A percentile compares a stretch with the other conserved stretches of the same genome.
Conservation (phyloP, 352 stramenopile genomes). For the Phytophthora tentaculata region DNA sequence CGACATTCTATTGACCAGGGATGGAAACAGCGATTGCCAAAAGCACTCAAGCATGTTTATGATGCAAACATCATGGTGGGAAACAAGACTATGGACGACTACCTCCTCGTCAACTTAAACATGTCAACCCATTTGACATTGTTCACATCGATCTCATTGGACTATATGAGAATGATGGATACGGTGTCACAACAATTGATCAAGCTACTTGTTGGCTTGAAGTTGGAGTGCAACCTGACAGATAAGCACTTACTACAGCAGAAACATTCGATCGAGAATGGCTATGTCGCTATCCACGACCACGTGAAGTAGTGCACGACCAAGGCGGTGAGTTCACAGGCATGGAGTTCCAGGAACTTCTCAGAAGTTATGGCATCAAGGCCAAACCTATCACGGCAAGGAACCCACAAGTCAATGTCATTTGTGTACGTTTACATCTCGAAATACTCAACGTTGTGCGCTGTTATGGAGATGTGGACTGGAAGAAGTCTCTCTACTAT, state of each 20-base stretch:
- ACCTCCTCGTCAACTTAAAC: background rate
- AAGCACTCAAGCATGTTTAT: background rate
- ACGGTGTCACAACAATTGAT: background rate
- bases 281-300: background rate
- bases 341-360: background rate
- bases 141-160: conserved; percentile 4
- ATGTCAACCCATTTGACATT: background rate
- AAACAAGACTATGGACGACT: background rate
- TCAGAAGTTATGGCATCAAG: too few species aligned
- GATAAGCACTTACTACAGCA: background rate
- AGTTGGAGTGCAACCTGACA: background rate
- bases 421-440: too few species aligned
- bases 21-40: background rate
- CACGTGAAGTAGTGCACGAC: background rate
- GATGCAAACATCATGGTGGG: background rate
- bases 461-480: background rate
- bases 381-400: too few species aligned
- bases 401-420: background rate
- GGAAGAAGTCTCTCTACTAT: background rate
- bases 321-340: background rate
- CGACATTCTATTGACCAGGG: background rate
- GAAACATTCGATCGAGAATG: background rate
- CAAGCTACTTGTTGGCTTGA: background rate
- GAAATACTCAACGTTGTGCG: too few species aligned
- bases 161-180: background rate